Percentiles rank a stretch among this genome's conserved stretches.
Conservation (phyloP, 495 filamentous ascomycete genomes). For the Jackrogersella minutella region DNA sequence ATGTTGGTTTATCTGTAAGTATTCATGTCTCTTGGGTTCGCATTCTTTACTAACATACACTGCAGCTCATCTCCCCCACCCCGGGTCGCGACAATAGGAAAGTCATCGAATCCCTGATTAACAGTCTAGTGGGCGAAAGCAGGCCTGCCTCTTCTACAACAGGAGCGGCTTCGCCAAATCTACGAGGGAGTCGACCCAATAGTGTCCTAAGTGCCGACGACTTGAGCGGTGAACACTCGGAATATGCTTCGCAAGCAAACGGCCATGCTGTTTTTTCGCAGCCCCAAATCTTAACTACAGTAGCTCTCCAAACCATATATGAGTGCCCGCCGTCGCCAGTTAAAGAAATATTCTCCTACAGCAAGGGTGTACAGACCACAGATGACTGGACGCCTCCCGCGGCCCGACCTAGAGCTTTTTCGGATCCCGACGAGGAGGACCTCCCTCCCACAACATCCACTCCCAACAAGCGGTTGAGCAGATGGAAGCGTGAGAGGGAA, state of each 20-base stretch:
- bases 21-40: conserved; percentile 26
- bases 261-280: conserved; percentile 45
- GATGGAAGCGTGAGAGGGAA: conserved; percentile 78
- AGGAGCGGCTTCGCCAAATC: conserved; percentile 67
- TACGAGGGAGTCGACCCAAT: conserved; percentile 79
- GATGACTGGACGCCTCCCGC: conserved; percentile 68
- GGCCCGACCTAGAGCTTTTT: conserved; percentile 53
- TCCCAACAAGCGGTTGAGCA: conserved; percentile 72
- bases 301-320: conserved; percentile 73
- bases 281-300: conserved; percentile 63
- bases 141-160: conserved; percentile 76
- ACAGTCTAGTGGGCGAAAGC: conserved; percentile 77
- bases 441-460: conserved; percentile 51
- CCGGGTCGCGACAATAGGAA: conserved; percentile 75
- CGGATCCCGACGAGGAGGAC: conserved; percentile 65
- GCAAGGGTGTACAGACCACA: conserved; percentile 90
- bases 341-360: conserved; percentile 88
- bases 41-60: conserved; percentile 36
- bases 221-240: conserved; percentile 73
- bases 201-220: conserved; percentile 81
- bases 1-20: conserved; percentile 51
- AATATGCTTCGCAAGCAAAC: conserved; percentile 54
- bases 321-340: conserved; percentile 77
- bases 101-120: conserved; percentile 85
- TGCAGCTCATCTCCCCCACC: conserved; percentile 71